These are phyloP conservation scores for Diaporthe longicolla DNA, from an alignment of 2,329 filamentous ascomycete species.

Conservation along the genomic window DNA sequence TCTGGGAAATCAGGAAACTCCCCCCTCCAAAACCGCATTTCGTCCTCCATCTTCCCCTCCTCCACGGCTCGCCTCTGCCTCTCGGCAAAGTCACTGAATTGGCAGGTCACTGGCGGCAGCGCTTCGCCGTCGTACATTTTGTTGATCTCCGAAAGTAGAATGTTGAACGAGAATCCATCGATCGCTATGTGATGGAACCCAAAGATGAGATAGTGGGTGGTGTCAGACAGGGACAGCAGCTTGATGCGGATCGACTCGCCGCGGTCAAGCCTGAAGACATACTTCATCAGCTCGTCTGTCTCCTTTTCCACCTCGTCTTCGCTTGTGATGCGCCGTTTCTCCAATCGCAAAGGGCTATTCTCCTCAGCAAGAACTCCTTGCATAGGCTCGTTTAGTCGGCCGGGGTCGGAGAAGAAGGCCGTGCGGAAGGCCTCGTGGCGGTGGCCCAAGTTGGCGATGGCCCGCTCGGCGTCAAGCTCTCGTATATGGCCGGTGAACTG, in stretches of 20 bases:
- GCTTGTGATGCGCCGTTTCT: slow-evolving; percentile 44
- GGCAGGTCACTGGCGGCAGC: background rate
- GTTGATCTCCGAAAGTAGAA: slow-evolving; percentile 32
- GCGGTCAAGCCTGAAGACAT: slow-evolving; percentile 56
- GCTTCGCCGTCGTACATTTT: slow-evolving; percentile 15
- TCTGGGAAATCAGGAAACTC: slow-evolving; percentile 25
- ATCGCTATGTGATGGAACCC: slow-evolving; percentile 34
- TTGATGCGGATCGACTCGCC: slow-evolving; percentile 53
- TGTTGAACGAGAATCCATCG: slow-evolving; percentile 26
- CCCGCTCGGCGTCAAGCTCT: slow-evolving; percentile 15
- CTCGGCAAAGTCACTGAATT: slow-evolving; percentile 47
- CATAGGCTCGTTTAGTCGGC: slow-evolving; percentile 11
- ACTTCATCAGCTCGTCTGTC: slow-evolving; percentile 46
- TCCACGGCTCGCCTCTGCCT: slow-evolving; percentile 22
- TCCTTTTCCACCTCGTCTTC: slow-evolving; percentile 45
- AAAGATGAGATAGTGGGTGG: slow-evolving; percentile 58
- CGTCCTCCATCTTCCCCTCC: slow-evolving; percentile 39
- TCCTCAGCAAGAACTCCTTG: slow-evolving; percentile 37
- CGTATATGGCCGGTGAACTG: slow-evolving; percentile 24
- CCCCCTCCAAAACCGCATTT: slow-evolving; percentile 26
- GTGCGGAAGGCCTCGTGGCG: slow-evolving; percentile 12
- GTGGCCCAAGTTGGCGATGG: slow-evolving; percentile 14
- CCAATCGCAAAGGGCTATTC: slow-evolving; percentile 50
- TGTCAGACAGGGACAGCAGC: slow-evolving; percentile 53
- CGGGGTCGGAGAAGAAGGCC: slow-evolving; percentile 13